phyloP scores from a whole-genome alignment of 495 filamentous ascomycete genomes.

The Daldinia vernicosa region DNA sequence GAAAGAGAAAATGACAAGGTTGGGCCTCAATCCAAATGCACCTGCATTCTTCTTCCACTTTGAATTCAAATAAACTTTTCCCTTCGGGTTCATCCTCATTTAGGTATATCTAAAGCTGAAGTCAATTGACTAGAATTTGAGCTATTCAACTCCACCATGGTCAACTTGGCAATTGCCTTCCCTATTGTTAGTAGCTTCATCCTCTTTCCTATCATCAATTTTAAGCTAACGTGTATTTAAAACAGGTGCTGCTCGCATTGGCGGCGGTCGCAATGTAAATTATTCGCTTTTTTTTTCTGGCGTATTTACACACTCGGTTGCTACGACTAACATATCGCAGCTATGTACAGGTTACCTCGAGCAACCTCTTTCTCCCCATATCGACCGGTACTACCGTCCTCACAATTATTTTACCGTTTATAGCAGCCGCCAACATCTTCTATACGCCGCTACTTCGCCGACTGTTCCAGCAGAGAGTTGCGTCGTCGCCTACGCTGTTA shows the following conservation, averaged over 20 bases:
- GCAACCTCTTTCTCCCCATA: constrained; percentile 61
- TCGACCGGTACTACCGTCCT: constrained; percentile 57
- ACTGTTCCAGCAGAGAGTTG: background rate
- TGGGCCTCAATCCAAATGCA: background rate
- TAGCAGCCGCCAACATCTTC: constrained; percentile 55
- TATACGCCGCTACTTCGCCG: constrained; percentile 33
- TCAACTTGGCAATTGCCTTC: constrained; percentile 11
- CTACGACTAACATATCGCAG: constrained; percentile 41
- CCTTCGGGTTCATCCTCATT: background rate
- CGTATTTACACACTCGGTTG: background rate
- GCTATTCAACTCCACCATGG: constrained; percentile 9
- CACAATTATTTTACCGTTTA: constrained; percentile 61
- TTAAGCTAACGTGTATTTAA: constrained; percentile 1
- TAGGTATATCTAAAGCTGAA: too few relatives aligned
- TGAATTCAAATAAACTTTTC: background rate
- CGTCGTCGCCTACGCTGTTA: constrained; percentile 40
- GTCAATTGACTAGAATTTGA: background rate
- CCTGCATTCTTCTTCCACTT: background rate
- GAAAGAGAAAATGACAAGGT: constrained; percentile 9
- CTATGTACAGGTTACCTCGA: constrained; percentile 59
- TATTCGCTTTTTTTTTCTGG: background rate
- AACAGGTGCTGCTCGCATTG: constrained; percentile 24
- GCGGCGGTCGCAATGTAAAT: constrained; percentile 32
- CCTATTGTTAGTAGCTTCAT: constrained; percentile 13
- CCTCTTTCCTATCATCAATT: background rate